Percentiles rank a stretch among this genome's conserved stretches.
Conservation (phyloP, 306 rosid genomes). For the Potentilla sterilis region DNA sequence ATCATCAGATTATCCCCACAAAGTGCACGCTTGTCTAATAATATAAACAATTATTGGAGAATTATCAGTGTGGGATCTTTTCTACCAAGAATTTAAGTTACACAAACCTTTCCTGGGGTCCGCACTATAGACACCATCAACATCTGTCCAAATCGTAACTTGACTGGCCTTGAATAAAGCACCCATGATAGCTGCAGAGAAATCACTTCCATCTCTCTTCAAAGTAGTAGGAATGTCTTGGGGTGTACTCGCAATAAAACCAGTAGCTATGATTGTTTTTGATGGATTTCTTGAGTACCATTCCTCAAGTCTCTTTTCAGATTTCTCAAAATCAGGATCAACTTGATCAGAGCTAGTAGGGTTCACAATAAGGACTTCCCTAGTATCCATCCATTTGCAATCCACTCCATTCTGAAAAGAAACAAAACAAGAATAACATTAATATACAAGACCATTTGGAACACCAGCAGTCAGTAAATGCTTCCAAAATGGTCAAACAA, state of each 20-base stretch:
- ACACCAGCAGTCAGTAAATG: constrained; percentile 7
- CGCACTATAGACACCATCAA: constrained; percentile 95
- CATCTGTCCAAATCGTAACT: constrained; percentile 99
- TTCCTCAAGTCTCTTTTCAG: constrained; percentile 63
- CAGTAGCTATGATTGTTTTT: constrained; percentile 78
- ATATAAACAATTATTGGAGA: neutral
- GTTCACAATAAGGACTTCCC: constrained; percentile 92
- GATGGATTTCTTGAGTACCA: constrained; percentile 78
- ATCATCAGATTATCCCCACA: neutral
- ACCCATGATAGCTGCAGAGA: constrained; percentile 97
- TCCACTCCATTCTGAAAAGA: constrained; percentile 65
- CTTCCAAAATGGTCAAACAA: constrained; percentile 18
- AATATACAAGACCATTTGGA: constrained; percentile 19
- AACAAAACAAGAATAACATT: constrained; percentile 21
- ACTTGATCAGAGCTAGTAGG: constrained; percentile 88
- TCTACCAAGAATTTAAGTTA: constrained; percentile 20
- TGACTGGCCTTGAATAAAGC: constrained; percentile 70
- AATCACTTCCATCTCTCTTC: constrained; percentile 99
- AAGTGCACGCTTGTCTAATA: too few relatives aligned
- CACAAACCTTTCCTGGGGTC: constrained; percentile 93
- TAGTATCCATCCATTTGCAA: constrained; percentile 98
- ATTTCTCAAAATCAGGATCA: constrained; percentile 80
- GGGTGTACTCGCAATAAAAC: constrained; percentile 96
- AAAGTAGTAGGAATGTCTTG: constrained; percentile 85
- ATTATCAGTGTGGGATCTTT: neutral